Evolutionary conservation across 2,329 filamentous ascomycete genomes (phyloP).

Genomic region (Beauveria sp.): DNA sequence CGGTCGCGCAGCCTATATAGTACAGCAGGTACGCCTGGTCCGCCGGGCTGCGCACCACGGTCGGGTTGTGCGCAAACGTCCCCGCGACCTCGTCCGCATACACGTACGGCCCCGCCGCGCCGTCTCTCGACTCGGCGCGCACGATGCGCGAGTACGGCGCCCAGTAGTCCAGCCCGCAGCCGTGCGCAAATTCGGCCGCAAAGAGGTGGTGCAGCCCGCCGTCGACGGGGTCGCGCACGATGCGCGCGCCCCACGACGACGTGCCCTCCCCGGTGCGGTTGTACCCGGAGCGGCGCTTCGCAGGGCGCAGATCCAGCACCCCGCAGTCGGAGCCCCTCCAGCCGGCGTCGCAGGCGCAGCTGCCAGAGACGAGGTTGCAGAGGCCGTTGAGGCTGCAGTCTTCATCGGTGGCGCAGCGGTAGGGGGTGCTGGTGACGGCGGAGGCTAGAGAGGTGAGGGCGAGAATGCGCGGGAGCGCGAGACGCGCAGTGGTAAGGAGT

Average conservation of each 20-base stretch:
- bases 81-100: constrained; percentile 32
- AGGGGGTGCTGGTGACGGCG: not conserved
- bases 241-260: constrained; percentile 41
- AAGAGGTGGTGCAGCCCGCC: constrained; percentile 35
- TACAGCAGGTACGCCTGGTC: constrained; percentile 38
- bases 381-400: constrained; percentile 25
- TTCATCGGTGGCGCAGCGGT: constrained; percentile 17
- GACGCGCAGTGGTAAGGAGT: not conserved
- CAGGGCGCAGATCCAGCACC: constrained; percentile 35
- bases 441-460: not conserved
- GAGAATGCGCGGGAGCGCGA: not conserved
- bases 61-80: constrained; percentile 40
- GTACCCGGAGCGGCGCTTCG: constrained; percentile 33
- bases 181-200: constrained; percentile 35
- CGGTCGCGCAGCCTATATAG: constrained; percentile 29
- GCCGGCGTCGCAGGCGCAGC: constrained; percentile 30
- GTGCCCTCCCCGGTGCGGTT: constrained; percentile 35
- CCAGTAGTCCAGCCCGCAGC: constrained; percentile 41
- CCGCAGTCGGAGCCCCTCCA: constrained; percentile 38
- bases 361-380: constrained; percentile 11
- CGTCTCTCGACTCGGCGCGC: constrained; percentile 36
- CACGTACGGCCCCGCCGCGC: constrained; percentile 36
- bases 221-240: constrained; percentile 34
- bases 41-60: constrained; percentile 30
- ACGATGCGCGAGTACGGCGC: constrained; percentile 36